Conservation (phyloP, 164 flowering plant species). For the Aristolochia californica region DNA sequence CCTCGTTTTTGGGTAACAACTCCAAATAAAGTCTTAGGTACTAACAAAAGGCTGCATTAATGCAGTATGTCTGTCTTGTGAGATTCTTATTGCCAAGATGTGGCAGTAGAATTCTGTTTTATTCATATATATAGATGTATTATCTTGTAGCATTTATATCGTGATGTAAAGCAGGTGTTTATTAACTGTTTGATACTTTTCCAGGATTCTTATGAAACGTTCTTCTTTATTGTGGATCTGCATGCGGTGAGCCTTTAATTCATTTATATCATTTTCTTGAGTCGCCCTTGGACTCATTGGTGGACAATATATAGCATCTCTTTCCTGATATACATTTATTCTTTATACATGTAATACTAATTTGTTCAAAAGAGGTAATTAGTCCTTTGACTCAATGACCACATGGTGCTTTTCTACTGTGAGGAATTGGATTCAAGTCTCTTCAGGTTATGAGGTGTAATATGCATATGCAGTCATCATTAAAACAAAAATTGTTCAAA, state of each 20-base stretch:
- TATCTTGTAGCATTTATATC: background rate
- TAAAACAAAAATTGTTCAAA: too few relatives aligned
- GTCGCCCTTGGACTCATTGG: background rate
- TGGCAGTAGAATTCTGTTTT: background rate
- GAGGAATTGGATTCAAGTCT: background rate
- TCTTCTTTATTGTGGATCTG: slow-evolving; percentile 90
- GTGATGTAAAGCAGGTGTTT: background rate
- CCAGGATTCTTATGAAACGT: slow-evolving; percentile 81
- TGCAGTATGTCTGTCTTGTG: too few relatives aligned
- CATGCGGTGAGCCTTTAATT: slow-evolving; percentile 69
- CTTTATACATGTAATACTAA: background rate
- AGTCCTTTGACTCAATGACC: background rate
- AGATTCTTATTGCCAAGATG: background rate
- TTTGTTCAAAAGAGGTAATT: background rate
- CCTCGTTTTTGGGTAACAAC: background rate
- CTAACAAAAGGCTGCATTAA: too few relatives aligned
- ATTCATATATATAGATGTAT: background rate
- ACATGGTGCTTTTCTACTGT: background rate
- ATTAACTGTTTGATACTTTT: background rate
- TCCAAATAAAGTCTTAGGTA: too few relatives aligned
- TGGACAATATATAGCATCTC: background rate
- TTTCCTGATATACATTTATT: background rate
- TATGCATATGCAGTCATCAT: too few relatives aligned
- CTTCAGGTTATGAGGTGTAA: too few relatives aligned
- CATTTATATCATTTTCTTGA: background rate